Conservation (phyloP, 352 stramenopile species). For the Pythium diclinum region DNA sequence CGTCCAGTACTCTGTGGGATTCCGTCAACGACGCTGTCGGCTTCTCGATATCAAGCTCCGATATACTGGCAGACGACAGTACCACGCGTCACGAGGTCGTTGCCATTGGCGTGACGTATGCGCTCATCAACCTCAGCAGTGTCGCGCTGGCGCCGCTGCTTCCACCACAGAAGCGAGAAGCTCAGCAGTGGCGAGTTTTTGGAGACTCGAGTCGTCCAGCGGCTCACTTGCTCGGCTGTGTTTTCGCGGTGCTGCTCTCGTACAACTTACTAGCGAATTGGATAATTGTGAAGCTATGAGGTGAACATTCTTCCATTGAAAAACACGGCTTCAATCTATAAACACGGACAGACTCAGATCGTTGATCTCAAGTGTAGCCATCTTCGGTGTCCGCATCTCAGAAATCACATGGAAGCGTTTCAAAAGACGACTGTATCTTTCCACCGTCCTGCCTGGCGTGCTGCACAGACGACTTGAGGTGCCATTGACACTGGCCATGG, state of each 20-base stretch:
- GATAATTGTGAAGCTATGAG: conserved; percentile 9
- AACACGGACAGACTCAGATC: neutral
- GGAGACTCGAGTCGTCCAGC: conserved; percentile 9
- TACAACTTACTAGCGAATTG: conserved; percentile 16
- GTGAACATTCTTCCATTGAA: too few relatives aligned
- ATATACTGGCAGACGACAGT: neutral
- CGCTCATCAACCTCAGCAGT: conserved; percentile 16
- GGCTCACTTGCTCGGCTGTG: neutral
- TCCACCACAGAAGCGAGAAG: conserved; percentile 68
- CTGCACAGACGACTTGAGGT: too few relatives aligned
- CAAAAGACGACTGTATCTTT: too few relatives aligned
- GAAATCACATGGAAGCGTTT: too few relatives aligned
- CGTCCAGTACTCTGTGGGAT: conserved; percentile 26
- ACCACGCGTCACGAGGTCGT: conserved; percentile 8
- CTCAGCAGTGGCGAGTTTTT: conserved; percentile 32
- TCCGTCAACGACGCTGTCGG: conserved; percentile 28
- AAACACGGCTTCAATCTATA: neutral
- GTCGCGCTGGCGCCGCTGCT: conserved; percentile 28
- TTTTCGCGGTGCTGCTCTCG: conserved; percentile 4
- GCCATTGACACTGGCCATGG: too few relatives aligned
- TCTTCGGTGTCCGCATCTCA: conserved; percentile 1
- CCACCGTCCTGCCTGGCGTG: too few relatives aligned
- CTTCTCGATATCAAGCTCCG: conserved; percentile 17
- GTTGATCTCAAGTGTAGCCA: neutral
- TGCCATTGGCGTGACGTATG: neutral